Conservation (phyloP, 2,329 filamentous ascomycete species). For the Monosporascus sp. region DNA sequence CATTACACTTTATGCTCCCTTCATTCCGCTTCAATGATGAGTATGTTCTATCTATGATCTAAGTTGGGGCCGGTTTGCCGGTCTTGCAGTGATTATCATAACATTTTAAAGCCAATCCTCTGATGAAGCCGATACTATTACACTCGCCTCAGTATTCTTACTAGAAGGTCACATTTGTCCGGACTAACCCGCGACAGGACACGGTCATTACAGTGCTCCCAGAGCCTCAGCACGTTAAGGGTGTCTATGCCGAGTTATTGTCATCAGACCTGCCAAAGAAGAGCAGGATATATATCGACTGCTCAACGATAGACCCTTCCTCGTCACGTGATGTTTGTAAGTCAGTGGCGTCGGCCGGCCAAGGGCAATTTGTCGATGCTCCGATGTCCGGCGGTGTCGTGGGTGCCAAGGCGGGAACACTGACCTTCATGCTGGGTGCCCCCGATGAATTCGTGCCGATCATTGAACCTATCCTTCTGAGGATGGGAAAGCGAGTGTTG, state of each 20-base stretch:
- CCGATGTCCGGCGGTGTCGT: slow-evolving; percentile 97
- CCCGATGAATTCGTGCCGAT: slow-evolving; percentile 55
- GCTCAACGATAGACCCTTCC: slow-evolving; percentile 90
- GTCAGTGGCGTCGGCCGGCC: slow-evolving; percentile 56
- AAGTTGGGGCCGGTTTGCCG: slow-evolving; percentile 61
- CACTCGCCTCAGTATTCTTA: slow-evolving; percentile 3
- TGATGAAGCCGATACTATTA: slow-evolving; percentile 38
- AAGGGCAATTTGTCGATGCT: slow-evolving; percentile 83
- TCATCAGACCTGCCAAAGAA: slow-evolving; percentile 45
- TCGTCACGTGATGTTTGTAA: slow-evolving; percentile 76
- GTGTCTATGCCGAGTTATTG: slow-evolving; percentile 75
- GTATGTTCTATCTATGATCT: slow-evolving; percentile 58
- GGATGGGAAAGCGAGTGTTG: slow-evolving; percentile 83
- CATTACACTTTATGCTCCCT: slow-evolving; percentile 17
- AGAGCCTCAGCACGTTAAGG: slow-evolving; percentile 80
- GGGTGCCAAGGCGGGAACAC: slow-evolving; percentile 76
- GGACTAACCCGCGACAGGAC: slow-evolving; percentile 52
- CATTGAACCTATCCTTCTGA: slow-evolving; percentile 63
- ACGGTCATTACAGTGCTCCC: slow-evolving; percentile 85
- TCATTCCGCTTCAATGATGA: slow-evolving; percentile 29
- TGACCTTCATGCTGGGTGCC: slow-evolving; percentile 94
- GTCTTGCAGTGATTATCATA: slow-evolving; percentile 57
- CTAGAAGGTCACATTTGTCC: slow-evolving; percentile 4
- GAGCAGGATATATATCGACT: slow-evolving; percentile 84
- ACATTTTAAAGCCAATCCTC: slow-evolving; percentile 69